Evolutionary conservation across 805 yeast genomes (phyloP).

Genomic region (Isabelozyma pseudorhagii): DNA sequence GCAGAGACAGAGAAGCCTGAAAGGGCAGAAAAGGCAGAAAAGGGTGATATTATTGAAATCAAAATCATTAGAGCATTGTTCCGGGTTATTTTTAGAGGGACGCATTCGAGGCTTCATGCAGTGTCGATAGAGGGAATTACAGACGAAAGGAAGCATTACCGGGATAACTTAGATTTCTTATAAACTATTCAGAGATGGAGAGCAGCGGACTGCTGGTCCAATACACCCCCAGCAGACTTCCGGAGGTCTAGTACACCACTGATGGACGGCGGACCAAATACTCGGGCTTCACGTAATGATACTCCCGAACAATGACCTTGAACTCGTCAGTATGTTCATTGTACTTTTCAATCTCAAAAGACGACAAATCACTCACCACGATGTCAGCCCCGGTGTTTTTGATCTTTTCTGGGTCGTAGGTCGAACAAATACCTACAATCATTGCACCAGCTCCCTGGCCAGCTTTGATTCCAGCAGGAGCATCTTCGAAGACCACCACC

Average conservation of each 20-base stretch:
- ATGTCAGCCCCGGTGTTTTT: constrained; percentile 25
- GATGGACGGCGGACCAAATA: constrained; percentile 12
- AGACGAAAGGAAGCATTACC: constrained; percentile 12
- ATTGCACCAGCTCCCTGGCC: constrained; percentile 28
- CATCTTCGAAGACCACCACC: constrained; percentile 27
- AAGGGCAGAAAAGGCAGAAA: neutral
- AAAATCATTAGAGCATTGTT: constrained; percentile 42
- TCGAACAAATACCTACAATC: constrained; percentile 27
- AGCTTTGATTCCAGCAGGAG: constrained; percentile 28
- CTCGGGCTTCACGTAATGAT: constrained; percentile 34
- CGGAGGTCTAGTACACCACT: neutral
- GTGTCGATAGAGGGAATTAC: constrained; percentile 28
- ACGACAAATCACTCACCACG: constrained; percentile 24
- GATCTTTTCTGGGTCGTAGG: constrained; percentile 25
- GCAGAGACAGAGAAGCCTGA: too few relatives aligned
- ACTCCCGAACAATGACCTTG: constrained; percentile 28
- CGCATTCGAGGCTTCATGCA: constrained; percentile 21
- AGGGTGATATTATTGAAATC: constrained; percentile 38
- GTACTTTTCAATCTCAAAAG: constrained; percentile 21
- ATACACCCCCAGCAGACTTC: too few relatives aligned
- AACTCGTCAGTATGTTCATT: constrained; percentile 30
- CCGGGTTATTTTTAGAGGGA: constrained; percentile 27
- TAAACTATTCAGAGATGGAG: neutral
- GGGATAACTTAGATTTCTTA: constrained; percentile 5
- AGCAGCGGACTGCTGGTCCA: neutral